phyloP scores from a whole-genome alignment of 345 rosid species.

The Hevea brasiliensis region DNA sequence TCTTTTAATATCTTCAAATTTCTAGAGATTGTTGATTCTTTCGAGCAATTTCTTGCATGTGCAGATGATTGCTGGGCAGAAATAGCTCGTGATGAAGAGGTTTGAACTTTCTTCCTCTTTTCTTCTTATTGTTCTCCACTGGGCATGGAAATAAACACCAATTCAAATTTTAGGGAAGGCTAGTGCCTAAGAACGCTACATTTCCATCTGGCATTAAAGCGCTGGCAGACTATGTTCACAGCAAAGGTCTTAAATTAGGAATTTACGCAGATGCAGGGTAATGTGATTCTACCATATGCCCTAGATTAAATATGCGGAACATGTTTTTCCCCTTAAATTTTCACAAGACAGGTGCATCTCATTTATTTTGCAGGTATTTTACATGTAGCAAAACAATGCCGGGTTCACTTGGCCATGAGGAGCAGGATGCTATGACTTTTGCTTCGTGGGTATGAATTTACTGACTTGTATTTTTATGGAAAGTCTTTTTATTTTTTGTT shows the following conservation, averaged over 20 bases:
- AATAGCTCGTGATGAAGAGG: conserved; percentile 63
- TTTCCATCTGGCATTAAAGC: conserved; percentile 31
- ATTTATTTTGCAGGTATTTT: conserved; percentile 45
- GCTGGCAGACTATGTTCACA: conserved; percentile 26
- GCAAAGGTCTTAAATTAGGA: conserved; percentile 30
- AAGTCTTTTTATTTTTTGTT: too few relatives aligned
- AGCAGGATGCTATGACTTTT: conserved; percentile 85
- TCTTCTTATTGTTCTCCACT: background rate
- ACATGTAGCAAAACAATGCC: conserved; percentile 93
- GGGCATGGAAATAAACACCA: too few relatives aligned
- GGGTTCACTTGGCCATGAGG: conserved; percentile 87
- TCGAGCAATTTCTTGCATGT: conserved; percentile 17
- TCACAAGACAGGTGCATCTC: background rate
- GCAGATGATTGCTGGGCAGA: conserved; percentile 98
- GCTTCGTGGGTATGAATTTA: conserved; percentile 70
- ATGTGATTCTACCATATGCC: background rate
- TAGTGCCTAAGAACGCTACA: conserved; percentile 19
- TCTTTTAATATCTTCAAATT: background rate
- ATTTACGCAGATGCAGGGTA: conserved; percentile 34
- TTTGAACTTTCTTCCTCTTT: conserved; percentile 19
- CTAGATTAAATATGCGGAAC: background rate
- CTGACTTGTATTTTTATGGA: too few relatives aligned
- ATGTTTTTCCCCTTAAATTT: background rate
- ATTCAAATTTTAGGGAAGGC: conserved; percentile 18
- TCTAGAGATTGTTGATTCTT: background rate